These are phyloP conservation scores for Raddia guianensis DNA, from an alignment of 176 grass and related monocot species.

Conservation along the genomic window DNA sequence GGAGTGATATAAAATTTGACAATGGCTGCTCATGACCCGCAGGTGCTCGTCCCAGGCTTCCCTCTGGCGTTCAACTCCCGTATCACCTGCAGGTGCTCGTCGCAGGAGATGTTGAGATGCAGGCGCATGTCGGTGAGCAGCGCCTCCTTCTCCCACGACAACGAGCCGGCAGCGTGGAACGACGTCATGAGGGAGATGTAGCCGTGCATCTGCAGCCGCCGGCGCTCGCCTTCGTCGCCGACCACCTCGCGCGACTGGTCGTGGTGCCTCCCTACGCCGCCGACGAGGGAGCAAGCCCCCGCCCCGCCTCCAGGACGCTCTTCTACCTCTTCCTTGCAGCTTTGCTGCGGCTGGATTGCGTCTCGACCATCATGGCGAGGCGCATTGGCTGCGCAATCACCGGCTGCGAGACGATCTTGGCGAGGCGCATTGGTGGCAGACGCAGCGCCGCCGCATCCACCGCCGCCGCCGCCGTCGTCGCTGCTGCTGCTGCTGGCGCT, in stretches of 20 bases:
- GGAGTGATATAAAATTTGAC: not conserved
- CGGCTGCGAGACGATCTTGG: not conserved
- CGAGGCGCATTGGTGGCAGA: not conserved
- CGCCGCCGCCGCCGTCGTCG: not conserved
- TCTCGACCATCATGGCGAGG: not conserved
- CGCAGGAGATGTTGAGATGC: conserved; percentile 63
- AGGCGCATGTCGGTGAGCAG: conserved; percentile 64
- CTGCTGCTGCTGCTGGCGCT: not conserved
- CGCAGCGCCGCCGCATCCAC: not conserved
- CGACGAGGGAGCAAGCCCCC: not conserved
- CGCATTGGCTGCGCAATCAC: not conserved
- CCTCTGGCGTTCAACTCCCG: conserved; percentile 33
- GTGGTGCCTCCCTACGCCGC: not conserved
- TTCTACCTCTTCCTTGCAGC: not conserved
- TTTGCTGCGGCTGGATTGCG: not conserved
- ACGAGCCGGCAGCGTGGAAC: conserved; percentile 56
- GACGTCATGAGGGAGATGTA: conserved; percentile 56
- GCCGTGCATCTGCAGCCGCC: conserved; percentile 57
- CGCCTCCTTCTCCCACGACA: conserved; percentile 71
- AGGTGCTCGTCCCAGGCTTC: not conserved
- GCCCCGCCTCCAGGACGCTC: not conserved
- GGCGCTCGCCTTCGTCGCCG: not conserved
- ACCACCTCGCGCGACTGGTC: not conserved
- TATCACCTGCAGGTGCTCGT: conserved; percentile 68
- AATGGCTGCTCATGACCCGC: not conserved